These are phyloP conservation scores for Plasmodium billcollinsi DNA, from an alignment of 169 alveolate genomes.

Conservation along the genomic window DNA sequence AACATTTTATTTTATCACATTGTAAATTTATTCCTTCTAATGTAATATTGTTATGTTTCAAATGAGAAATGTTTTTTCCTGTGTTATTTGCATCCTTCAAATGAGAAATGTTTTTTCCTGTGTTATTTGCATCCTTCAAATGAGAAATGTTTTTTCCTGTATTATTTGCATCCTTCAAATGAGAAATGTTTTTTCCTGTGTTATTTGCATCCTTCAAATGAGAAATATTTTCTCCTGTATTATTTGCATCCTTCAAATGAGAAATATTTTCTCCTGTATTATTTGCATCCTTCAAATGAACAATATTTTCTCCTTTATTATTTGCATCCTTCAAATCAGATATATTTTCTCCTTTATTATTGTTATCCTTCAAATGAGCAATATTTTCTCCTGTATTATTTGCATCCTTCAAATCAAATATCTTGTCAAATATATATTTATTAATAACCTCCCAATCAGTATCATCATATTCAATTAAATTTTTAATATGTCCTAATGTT, in stretches of 20 bases:
- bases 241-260: neutral
- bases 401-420: neutral
- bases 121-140: neutral
- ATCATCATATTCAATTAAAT: slow-evolving; percentile 17
- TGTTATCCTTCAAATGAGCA: neutral
- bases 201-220: neutral
- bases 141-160: neutral
- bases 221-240: neutral
- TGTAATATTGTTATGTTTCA: neutral
- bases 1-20: too few species aligned
- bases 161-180: neutral
- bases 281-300: neutral
- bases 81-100: neutral
- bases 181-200: neutral
- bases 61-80: neutral
- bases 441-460: neutral
- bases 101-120: too few species aligned
- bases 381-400: neutral
- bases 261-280: neutral
- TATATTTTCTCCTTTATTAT: neutral
- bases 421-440: neutral
- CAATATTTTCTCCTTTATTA: neutral
- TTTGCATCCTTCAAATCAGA: neutral
- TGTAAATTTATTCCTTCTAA: too few species aligned
- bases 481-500: slow-evolving; percentile 5